Evolutionary conservation across 345 rosid species (phyloP).

Genomic region (Euphorbia lathyris): DNA sequence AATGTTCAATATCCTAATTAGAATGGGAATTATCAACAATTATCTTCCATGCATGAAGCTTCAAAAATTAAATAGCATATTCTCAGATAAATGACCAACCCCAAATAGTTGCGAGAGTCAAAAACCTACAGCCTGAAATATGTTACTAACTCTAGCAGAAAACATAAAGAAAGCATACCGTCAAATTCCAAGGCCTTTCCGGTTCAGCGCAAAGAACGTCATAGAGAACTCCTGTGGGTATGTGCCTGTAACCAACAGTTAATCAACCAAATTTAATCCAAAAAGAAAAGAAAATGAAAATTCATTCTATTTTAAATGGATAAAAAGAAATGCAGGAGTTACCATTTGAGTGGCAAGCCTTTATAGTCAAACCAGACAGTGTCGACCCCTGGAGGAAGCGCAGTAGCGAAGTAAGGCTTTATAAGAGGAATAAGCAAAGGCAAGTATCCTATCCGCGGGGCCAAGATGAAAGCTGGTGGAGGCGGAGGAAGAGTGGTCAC

Average conservation of each 20-base stretch:
- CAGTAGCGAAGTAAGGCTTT: constrained; percentile 70
- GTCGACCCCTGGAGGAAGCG: constrained; percentile 87
- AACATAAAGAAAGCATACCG: constrained; percentile 37
- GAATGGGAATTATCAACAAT: background rate
- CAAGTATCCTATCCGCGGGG: constrained; percentile 79
- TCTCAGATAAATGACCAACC: background rate
- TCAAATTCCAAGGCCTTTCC: constrained; percentile 92
- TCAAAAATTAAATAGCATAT: background rate
- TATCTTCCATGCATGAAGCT: background rate
- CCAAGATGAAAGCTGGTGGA: constrained; percentile 71
- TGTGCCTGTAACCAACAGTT: constrained; percentile 45
- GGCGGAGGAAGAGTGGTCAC: constrained; percentile 86
- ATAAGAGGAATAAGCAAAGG: constrained; percentile 62
- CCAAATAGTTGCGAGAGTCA: background rate
- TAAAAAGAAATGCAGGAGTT: constrained; percentile 3
- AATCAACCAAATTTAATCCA: background rate
- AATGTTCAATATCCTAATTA: background rate
- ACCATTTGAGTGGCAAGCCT: constrained; percentile 93
- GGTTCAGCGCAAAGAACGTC: constrained; percentile 88
- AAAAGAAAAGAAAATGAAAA: background rate
- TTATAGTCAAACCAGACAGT: constrained; percentile 89
- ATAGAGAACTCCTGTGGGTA: constrained; percentile 89
- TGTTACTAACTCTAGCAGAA: no score
- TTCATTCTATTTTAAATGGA: background rate
- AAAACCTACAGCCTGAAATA: background rate